These are phyloP conservation scores for Lactarius sanguifluus DNA, from an alignment of 768 basidiomycete genomes.

Conservation along the genomic window DNA sequence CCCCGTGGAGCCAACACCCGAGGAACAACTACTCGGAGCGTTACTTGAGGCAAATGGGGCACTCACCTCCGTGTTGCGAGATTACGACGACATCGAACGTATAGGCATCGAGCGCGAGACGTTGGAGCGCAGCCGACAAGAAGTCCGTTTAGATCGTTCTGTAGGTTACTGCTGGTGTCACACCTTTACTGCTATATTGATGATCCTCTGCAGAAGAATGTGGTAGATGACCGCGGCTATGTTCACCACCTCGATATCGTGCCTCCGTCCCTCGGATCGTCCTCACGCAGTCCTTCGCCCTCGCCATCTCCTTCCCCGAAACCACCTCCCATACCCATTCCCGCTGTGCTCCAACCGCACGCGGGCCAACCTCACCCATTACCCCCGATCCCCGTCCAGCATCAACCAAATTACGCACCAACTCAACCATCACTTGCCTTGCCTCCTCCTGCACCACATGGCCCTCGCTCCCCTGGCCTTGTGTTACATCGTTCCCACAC, in stretches of 20 bases:
- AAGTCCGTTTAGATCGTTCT: conserved; percentile 61
- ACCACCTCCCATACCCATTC: conserved; percentile 35
- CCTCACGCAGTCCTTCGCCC: conserved; percentile 47
- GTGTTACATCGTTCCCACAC: conserved; percentile 54
- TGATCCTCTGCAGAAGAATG: conserved; percentile 37
- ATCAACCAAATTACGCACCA: conserved; percentile 30
- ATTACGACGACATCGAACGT: conserved; percentile 76
- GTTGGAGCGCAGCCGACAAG: conserved; percentile 69
- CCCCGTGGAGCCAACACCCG: conserved; percentile 54
- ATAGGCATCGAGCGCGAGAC: conserved; percentile 60
- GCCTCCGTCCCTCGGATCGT: conserved; percentile 34
- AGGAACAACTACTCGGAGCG: conserved; percentile 72
- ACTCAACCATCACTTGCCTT: conserved; percentile 51
- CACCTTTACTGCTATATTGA: conserved; percentile 6
- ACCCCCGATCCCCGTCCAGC: conserved; percentile 39
- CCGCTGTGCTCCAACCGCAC: conserved; percentile 33
- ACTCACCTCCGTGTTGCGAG: conserved; percentile 62
- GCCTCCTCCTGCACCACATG: conserved; percentile 66
- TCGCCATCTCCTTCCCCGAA: conserved; percentile 44
- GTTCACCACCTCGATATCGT: conserved; percentile 36
- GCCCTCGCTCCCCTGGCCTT: conserved; percentile 64
- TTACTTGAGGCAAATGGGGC: conserved; percentile 74
- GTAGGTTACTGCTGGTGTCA: conserved; percentile 43
- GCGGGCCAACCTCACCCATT: conserved; percentile 39
- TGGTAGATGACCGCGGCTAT: conserved; percentile 39